A percentile compares a stretch with the other conserved stretches of the same genome.
Conservation (phyloP, 257 asterid genomes). For the Striga asiatica region DNA sequence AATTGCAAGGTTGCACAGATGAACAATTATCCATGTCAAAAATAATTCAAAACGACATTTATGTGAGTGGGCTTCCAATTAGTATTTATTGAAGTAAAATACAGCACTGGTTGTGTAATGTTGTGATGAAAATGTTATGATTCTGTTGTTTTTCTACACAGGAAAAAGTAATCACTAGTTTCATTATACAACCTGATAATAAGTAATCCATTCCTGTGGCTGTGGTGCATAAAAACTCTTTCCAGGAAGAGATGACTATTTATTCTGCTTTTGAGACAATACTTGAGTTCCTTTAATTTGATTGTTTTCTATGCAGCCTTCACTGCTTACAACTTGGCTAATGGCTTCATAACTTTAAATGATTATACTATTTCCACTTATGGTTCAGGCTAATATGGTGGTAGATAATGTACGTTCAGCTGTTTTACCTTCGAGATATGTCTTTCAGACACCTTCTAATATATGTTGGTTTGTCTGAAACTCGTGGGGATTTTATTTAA, state of each 20-base stretch:
- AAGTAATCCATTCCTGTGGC: not conserved
- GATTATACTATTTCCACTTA: not conserved
- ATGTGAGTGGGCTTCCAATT: too few species aligned
- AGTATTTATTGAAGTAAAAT: too few species aligned
- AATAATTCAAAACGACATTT: too few species aligned
- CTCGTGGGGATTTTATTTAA: not conserved
- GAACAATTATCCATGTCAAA: not conserved
- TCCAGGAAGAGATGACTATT: not conserved
- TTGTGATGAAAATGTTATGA: not conserved
- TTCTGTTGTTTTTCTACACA: not conserved
- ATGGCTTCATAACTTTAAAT: not conserved
- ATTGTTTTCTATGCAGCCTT: not conserved
- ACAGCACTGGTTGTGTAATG: not conserved
- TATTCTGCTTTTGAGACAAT: not conserved
- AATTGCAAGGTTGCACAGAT: not conserved
- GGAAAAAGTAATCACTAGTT: not conserved
- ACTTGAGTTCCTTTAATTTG: not conserved
- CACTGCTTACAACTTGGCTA: not conserved
- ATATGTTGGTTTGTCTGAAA: not conserved
- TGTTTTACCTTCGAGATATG: too few species aligned
- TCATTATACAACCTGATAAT: not conserved
- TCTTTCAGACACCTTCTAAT: not conserved
- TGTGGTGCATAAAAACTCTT: not conserved
- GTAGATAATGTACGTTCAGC: not conserved
- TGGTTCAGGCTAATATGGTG: not conserved